A percentile compares a stretch with the other conserved stretches of the same genome.
phyloP scores from a whole-genome alignment of 1,284 basidiomycete species.

The Bjerkandera adusta region DNA sequence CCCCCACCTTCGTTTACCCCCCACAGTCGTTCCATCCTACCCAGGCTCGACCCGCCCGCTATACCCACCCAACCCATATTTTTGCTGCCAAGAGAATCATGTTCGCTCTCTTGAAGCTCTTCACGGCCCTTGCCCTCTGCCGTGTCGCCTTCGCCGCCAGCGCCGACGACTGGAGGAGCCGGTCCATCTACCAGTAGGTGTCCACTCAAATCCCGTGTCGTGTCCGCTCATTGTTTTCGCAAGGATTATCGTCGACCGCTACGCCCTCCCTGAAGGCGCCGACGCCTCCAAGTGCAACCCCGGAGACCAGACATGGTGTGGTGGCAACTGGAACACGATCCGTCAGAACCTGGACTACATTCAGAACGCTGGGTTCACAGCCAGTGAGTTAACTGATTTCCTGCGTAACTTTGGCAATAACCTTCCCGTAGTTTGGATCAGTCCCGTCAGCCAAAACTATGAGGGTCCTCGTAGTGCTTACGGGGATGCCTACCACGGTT shows the following conservation, averaged over 20 bases:
- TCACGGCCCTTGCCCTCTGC: conserved; percentile 24
- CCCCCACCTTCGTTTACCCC: conserved; percentile 15
- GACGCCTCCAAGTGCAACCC: conserved; percentile 56
- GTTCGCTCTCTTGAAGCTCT: conserved; percentile 15
- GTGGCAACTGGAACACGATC: conserved; percentile 79
- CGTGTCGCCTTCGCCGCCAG: conserved; percentile 30
- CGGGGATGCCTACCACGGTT: conserved; percentile 70
- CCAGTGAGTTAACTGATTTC: conserved; percentile 45
- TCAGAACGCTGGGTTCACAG: conserved; percentile 75
- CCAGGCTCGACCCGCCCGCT: not conserved
- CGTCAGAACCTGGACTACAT: conserved; percentile 78
- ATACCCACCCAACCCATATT: conserved; percentile 5
- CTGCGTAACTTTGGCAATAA: conserved; percentile 7
- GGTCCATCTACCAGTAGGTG: conserved; percentile 41
- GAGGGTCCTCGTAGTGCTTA: conserved; percentile 66
- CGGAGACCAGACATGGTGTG: conserved; percentile 62
- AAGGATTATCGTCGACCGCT: conserved; percentile 77
- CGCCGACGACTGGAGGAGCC: conserved; percentile 38
- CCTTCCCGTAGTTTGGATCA: conserved; percentile 53
- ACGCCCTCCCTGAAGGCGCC: conserved; percentile 56
- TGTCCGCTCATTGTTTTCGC: conserved; percentile 1
- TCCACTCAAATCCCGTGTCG: conserved; percentile 19
- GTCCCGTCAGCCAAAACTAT: conserved; percentile 69
- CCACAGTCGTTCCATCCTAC: conserved; percentile 10
- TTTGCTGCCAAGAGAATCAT: conserved; percentile 10